A percentile compares a stretch with the other conserved stretches of the same genome.
Evolutionary conservation across 2,329 filamentous ascomycete species (phyloP).

Genomic region (Fonsecaea monophora): DNA sequence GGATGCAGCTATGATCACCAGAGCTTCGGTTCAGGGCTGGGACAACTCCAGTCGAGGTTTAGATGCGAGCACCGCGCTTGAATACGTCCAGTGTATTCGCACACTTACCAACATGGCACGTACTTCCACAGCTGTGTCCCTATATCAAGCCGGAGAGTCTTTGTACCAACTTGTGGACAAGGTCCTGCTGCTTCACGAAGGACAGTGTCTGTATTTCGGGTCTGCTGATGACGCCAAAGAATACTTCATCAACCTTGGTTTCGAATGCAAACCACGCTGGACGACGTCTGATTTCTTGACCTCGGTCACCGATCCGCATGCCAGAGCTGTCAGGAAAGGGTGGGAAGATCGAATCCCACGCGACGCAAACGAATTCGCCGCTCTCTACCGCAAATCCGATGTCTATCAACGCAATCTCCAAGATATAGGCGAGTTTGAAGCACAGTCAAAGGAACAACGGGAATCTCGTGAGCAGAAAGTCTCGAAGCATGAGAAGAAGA

Average conservation of each 20-base stretch:
- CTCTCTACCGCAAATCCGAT: slow-evolving; percentile 58
- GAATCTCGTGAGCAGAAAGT: slow-evolving; percentile 50
- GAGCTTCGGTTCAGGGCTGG: slow-evolving; percentile 74
- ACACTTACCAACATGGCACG: slow-evolving; percentile 69
- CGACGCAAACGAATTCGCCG: slow-evolving; percentile 62
- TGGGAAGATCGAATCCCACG: slow-evolving; percentile 65
- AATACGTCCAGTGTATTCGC: slow-evolving; percentile 73
- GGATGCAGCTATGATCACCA: slow-evolving; percentile 72
- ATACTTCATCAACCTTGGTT: slow-evolving; percentile 76
- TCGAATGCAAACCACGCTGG: slow-evolving; percentile 72
- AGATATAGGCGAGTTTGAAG: slow-evolving; percentile 63
- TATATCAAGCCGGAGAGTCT: slow-evolving; percentile 70
- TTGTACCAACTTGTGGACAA: slow-evolving; percentile 69
- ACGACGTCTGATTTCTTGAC: slow-evolving; percentile 80
- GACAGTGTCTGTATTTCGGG: slow-evolving; percentile 76
- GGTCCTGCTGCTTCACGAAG: slow-evolving; percentile 70
- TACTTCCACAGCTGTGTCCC: slow-evolving; percentile 69
- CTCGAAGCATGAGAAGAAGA: slow-evolving; percentile 55
- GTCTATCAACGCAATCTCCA: slow-evolving; percentile 51
- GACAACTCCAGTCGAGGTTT: slow-evolving; percentile 77
- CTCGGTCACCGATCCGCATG: slow-evolving; percentile 66
- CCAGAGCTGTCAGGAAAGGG: slow-evolving; percentile 62
- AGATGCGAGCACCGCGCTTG: slow-evolving; percentile 74
- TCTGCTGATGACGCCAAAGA: slow-evolving; percentile 66
- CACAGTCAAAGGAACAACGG: slow-evolving; percentile 51